Base-by-base conservation (phyloP, 2,329 filamentous ascomycete genomes). In the Aureobasidium namibiae region DNA sequence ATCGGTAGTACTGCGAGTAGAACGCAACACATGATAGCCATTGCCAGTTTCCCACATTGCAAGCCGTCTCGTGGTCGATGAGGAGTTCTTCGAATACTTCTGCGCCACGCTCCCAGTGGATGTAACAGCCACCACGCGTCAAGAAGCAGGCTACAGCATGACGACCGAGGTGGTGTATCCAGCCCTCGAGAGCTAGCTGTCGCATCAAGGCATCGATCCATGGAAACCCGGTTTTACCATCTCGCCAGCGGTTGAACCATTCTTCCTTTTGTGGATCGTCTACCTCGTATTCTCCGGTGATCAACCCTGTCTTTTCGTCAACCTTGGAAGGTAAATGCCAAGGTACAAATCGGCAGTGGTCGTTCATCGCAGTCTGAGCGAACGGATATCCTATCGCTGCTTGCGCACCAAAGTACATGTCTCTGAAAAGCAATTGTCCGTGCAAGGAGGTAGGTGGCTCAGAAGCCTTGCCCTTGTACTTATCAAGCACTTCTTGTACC, bases 361-460 rank as follows among this genome's bases (percentile, higher is more conserved):
- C 70, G 66, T 92, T 92, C 36, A 81, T 80, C 50, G 81, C 75
- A 0, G 85, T 86, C 66, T 89, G 86, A 1, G 74, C 77, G 65
- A 89, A 91, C 0, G 75, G 66, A 33, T 80, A 76, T 0, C 88
- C 88, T 1, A 90, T 74, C 0, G 82, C 79, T 0, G 87, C 86
- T 68, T 92, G 87, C 0, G 88, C 87, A 14, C 82, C 87, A 65
- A 92, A 91, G 71, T 91, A 92, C 88, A 92, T 92, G 68, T 92
- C 88, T 16, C 88, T 80, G 70, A 92, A 92, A 11, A 90, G 75
- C 1, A 92, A 72, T 65, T 92, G 88, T 2, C 88, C 88, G 0
- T 80, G 84, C 16, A 92, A 71, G 62, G 83, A 88, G n/a, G 82
- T 83, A 0, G 88, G 88, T 0, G 86, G 83, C 2, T 73, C 65